Evolutionary conservation across 1,139 yeast species (phyloP).

Genomic region (Sugiyamaella castrensis): DNA sequence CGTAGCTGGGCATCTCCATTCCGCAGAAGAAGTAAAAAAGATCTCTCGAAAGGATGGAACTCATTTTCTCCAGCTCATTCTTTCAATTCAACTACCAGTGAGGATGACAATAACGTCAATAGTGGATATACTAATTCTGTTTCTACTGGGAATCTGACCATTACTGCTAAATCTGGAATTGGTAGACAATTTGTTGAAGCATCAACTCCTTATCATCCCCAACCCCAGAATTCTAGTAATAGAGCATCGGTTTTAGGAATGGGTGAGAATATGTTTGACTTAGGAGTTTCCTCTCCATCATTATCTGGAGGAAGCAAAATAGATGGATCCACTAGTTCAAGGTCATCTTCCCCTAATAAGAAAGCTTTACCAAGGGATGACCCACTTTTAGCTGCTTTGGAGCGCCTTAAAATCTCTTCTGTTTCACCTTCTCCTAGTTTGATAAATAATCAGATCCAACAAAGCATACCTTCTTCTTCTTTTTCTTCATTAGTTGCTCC

Average conservation of each 20-base stretch:
- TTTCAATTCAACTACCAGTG: slow-evolving; percentile 11
- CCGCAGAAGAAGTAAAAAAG: slow-evolving; percentile 32
- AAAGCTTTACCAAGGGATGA: slow-evolving; percentile 37
- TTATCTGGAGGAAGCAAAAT: slow-evolving; percentile 14
- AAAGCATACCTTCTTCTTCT: slow-evolving; percentile 8
- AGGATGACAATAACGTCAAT: slow-evolving; percentile 2
- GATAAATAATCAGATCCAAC: neutral
- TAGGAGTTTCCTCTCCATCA: slow-evolving; percentile 28
- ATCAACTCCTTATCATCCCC: slow-evolving; percentile 11
- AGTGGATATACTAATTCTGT: slow-evolving; percentile 11
- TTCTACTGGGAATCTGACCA: slow-evolving; percentile 11
- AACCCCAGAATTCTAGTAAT: slow-evolving; percentile 8
- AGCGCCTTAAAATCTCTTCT: slow-evolving; percentile 51
- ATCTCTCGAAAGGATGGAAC: slow-evolving; percentile 29
- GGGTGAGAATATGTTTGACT: slow-evolving; percentile 37
- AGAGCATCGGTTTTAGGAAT: slow-evolving; percentile 29
- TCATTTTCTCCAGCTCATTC: slow-evolving; percentile 19
- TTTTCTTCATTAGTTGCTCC: slow-evolving; percentile 30
- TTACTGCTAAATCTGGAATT: slow-evolving; percentile 22
- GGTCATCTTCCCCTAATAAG: slow-evolving; percentile 25
- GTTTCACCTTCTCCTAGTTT: slow-evolving; percentile 16
- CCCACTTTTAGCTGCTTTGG: slow-evolving; percentile 57
- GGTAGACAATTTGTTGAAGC: slow-evolving; percentile 19
- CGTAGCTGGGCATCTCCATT: slow-evolving; percentile 44
- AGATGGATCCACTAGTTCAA: slow-evolving; percentile 5